phyloP scores from a whole-genome alignment of 257 asterid species.

The Lycium barbarum region DNA sequence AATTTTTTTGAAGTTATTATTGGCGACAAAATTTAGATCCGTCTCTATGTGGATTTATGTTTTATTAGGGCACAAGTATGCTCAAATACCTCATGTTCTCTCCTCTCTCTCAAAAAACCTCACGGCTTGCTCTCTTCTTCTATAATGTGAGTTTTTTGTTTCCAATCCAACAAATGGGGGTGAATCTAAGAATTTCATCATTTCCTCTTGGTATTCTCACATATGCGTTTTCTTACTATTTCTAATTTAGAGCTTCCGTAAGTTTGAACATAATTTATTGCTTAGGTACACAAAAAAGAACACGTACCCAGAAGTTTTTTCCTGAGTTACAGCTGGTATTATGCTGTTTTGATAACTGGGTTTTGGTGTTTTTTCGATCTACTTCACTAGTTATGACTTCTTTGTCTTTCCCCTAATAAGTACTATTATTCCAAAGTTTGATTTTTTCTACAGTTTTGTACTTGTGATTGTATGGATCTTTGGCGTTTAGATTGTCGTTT shows the following conservation, averaged over 20 bases:
- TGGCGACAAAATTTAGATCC: no score
- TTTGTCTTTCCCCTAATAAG: constrained; percentile 7
- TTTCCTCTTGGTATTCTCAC: not conserved
- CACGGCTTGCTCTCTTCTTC: no score
- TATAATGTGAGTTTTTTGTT: no score
- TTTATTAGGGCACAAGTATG: no score
- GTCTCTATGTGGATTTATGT: no score
- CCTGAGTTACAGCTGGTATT: not conserved
- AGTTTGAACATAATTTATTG: not conserved
- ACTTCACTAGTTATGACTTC: not conserved
- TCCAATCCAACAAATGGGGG: no score
- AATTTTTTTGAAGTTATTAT: no score
- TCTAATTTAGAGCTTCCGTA: not conserved
- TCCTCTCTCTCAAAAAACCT: no score
- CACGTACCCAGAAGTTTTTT: not conserved
- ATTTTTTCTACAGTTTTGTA: not conserved
- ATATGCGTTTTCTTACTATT: not conserved
- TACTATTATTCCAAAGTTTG: not conserved
- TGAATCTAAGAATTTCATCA: not conserved
- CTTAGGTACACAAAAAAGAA: not conserved
- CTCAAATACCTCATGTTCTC: no score
- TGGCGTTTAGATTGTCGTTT: not conserved
- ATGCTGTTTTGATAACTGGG: constrained; percentile 2
- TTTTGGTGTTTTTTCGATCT: constrained; percentile 14
- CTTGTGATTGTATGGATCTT: not conserved